A percentile compares a stretch with the other conserved stretches of the same genome.
These are phyloP conservation scores for Saussurea involucrata DNA, from an alignment of 129 eudicot genomes.

Conservation along the genomic window DNA sequence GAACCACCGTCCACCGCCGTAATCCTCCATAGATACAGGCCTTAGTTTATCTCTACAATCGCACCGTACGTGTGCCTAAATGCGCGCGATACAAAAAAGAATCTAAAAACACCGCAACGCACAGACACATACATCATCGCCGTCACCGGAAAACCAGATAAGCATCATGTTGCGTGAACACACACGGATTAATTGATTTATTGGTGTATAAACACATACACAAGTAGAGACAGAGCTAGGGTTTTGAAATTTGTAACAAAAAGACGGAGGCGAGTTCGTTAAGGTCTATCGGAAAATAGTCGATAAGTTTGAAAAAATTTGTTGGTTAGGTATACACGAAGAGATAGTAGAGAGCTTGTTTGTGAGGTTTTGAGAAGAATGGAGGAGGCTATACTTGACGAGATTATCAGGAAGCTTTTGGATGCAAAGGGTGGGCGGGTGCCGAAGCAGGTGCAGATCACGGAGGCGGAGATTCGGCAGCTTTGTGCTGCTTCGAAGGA, in stretches of 20 bases:
- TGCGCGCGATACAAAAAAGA: background rate
- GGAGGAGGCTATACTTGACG: constrained; percentile 60
- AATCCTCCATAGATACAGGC: background rate
- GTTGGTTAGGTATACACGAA: background rate
- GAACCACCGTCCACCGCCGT: constrained; percentile 29
- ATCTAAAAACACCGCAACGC: background rate
- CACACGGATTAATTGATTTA: background rate
- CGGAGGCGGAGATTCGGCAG: constrained; percentile 65
- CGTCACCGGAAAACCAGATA: background rate
- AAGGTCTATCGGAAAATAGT: background rate
- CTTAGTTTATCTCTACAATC: background rate
- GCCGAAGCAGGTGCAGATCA: constrained; percentile 57
- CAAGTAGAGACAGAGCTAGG: constrained; percentile 13
- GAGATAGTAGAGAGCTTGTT: background rate
- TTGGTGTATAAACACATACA: background rate
- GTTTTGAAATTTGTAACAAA: constrained; percentile 15
- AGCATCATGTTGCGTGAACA: background rate
- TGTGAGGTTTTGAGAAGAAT: constrained; percentile 16
- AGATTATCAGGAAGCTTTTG: constrained; percentile 48
- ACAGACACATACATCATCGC: background rate
- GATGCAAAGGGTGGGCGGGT: constrained; percentile 59
- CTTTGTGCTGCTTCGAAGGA: constrained; percentile 62
- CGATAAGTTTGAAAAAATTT: background rate
- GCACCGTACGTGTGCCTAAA: background rate
- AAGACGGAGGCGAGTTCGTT: background rate